These are phyloP conservation scores for Alternaria brassicae DNA, from an alignment of 2,329 filamentous ascomycete genomes.

Conservation along the genomic window DNA sequence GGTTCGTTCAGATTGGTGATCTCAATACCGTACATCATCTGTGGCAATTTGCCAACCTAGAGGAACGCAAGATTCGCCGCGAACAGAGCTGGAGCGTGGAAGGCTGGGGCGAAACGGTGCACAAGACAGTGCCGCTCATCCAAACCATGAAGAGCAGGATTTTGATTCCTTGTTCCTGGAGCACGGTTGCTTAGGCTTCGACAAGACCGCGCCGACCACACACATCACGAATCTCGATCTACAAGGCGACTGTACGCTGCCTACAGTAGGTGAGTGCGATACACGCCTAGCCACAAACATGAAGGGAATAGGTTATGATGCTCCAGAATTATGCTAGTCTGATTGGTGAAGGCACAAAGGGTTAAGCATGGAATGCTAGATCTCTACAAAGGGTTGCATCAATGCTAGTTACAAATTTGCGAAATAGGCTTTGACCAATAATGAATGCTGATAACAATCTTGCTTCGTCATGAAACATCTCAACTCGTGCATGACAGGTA, in stretches of 20 bases:
- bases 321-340: slow-evolving; percentile 1
- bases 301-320: neutral
- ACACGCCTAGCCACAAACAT: neutral
- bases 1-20: slow-evolving; percentile 98
- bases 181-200: slow-evolving; percentile 74
- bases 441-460: neutral
- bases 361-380: neutral
- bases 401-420: neutral
- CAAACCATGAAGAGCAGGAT: slow-evolving; percentile 96
- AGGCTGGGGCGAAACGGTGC: slow-evolving; percentile 96
- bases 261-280: neutral
- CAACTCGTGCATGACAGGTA: neutral
- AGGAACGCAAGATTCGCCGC: slow-evolving; percentile 86
- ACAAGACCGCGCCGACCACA: neutral
- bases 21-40: slow-evolving; percentile 97
- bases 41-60: slow-evolving; percentile 97
- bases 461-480: neutral
- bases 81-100: slow-evolving; percentile 96
- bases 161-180: slow-evolving; percentile 95
- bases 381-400: neutral
- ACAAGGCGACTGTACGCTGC: neutral
- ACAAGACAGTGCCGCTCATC: slow-evolving; percentile 97
- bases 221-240: neutral
- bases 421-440: neutral
- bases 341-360: neutral